These are phyloP conservation scores for Penicillium canescens DNA, from an alignment of 495 filamentous ascomycete species.

Conservation along the genomic window DNA sequence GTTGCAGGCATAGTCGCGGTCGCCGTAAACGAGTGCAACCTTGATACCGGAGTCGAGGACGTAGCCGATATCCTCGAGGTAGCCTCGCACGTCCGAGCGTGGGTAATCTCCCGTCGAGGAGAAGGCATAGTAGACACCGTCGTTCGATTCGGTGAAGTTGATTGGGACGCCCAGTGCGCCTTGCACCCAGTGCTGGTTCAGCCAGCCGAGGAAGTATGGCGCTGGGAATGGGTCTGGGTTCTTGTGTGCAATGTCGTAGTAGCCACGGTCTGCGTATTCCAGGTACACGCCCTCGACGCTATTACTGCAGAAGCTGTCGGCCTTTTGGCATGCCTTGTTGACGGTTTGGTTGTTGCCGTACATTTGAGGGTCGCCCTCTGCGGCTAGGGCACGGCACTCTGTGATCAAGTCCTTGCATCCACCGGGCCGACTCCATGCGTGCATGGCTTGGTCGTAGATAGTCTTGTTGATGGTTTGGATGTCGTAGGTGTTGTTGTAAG, in stretches of 20 bases:
- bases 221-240: conserved; percentile 63
- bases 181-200: conserved; percentile 64
- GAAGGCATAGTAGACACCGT: conserved; percentile 54
- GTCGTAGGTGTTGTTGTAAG: conserved; percentile 75
- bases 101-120: conserved; percentile 45
- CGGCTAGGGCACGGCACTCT: conserved; percentile 42
- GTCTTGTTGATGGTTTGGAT: conserved; percentile 62
- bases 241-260: conserved; percentile 63
- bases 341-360: conserved; percentile 46
- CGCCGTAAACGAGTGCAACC: conserved; percentile 69
- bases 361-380: conserved; percentile 44
- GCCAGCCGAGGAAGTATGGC: conserved; percentile 60
- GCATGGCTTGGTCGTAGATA: conserved; percentile 45
- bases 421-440: conserved; percentile 49
- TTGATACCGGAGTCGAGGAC: conserved; percentile 59
- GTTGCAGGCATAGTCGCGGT: conserved; percentile 60
- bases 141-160: conserved; percentile 61
- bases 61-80: conserved; percentile 52
- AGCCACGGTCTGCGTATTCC: conserved; percentile 42
- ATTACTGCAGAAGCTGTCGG: conserved; percentile 38
- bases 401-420: conserved; percentile 63
- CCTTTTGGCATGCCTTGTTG: conserved; percentile 38
- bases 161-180: conserved; percentile 62
- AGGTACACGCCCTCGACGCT: conserved; percentile 38
- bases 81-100: conserved; percentile 46